Percentiles rank a stretch among this genome's conserved stretches.
These are phyloP conservation scores for Termitomyces sp. DNA, from an alignment of 768 basidiomycete species.

Conservation along the genomic window DNA sequence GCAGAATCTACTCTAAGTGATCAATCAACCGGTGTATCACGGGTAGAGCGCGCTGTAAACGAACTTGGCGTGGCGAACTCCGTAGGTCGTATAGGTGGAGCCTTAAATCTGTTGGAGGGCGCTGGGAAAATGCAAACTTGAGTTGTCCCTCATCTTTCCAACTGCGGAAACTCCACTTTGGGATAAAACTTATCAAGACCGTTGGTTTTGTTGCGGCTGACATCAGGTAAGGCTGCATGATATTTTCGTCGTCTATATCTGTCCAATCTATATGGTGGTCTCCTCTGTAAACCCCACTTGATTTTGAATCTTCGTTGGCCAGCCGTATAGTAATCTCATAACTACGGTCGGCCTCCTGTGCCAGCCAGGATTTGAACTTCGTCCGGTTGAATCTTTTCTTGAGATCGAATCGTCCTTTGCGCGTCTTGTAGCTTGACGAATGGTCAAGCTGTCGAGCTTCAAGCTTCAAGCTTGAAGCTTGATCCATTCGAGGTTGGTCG, in stretches of 20 bases:
- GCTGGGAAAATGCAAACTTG: conserved; percentile 23
- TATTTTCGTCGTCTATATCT: background rate
- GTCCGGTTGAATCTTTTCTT: no score
- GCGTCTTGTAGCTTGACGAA: background rate
- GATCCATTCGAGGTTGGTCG: no score
- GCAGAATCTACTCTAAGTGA: conserved; percentile 12
- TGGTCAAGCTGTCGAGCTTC: background rate
- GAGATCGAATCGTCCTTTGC: background rate
- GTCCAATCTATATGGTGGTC: background rate
- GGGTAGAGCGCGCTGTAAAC: conserved; percentile 45
- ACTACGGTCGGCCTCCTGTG: no score
- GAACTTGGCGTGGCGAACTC: conserved; percentile 22
- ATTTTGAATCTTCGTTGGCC: no score
- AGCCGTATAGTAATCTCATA: background rate
- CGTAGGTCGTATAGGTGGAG: conserved; percentile 28
- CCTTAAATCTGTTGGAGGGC: conserved; percentile 46
- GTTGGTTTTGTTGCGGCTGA: background rate
- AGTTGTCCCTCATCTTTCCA: background rate
- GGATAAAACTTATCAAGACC: background rate
- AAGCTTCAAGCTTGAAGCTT: no score
- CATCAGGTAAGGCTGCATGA: background rate
- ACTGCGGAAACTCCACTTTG: background rate
- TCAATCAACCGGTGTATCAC: conserved; percentile 31
- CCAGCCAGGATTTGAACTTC: no score
- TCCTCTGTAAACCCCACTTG: no score